Evolutionary conservation across 2,329 filamentous ascomycete species (phyloP).

Genomic region (Arachnomyces sp.): DNA sequence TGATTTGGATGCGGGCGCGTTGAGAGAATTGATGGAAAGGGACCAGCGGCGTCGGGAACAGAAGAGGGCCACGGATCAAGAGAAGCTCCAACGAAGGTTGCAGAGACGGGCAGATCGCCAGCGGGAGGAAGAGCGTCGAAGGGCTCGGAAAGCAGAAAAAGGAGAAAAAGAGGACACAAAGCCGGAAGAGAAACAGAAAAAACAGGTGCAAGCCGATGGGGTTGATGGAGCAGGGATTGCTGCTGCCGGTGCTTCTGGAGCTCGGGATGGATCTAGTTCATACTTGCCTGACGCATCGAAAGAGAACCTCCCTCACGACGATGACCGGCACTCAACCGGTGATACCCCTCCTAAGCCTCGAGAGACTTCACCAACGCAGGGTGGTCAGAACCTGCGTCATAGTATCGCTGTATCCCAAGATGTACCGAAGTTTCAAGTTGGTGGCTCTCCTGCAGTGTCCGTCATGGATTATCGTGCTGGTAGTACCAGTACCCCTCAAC

Average conservation of each 20-base stretch:
- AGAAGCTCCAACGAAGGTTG: constrained; percentile 46
- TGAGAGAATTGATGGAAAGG: constrained; percentile 84
- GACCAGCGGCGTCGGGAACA: constrained; percentile 73
- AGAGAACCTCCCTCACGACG: constrained; percentile 25
- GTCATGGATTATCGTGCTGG: constrained; percentile 32
- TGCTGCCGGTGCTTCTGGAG: constrained; percentile 6
- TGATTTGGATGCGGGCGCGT: constrained; percentile 71
- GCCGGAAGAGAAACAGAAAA: constrained; percentile 7
- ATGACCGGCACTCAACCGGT: no score
- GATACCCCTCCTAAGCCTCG: no score
- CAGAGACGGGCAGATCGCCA: constrained; percentile 46
- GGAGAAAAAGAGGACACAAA: constrained; percentile 5
- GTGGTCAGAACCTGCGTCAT: constrained; percentile 18
- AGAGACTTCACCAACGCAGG: constrained; percentile 22
- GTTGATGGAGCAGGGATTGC: no score
- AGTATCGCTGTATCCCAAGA: constrained; percentile 30
- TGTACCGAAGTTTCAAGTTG: constrained; percentile 25
- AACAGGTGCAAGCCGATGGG: constrained; percentile 6
- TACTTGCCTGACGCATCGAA: constrained; percentile 29
- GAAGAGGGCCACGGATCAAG: constrained; percentile 63
- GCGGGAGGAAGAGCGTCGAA: constrained; percentile 48
- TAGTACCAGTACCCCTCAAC: constrained; percentile 47
- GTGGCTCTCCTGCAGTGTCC: constrained; percentile 36
- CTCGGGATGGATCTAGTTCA: constrained; percentile 16
- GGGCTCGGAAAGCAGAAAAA: constrained; percentile 2